Percentiles rank a stretch among this genome's conserved stretches.
These are phyloP conservation scores for Sporobolomyces pararoseus DNA, from an alignment of 768 basidiomycete species.

Conservation along the genomic window DNA sequence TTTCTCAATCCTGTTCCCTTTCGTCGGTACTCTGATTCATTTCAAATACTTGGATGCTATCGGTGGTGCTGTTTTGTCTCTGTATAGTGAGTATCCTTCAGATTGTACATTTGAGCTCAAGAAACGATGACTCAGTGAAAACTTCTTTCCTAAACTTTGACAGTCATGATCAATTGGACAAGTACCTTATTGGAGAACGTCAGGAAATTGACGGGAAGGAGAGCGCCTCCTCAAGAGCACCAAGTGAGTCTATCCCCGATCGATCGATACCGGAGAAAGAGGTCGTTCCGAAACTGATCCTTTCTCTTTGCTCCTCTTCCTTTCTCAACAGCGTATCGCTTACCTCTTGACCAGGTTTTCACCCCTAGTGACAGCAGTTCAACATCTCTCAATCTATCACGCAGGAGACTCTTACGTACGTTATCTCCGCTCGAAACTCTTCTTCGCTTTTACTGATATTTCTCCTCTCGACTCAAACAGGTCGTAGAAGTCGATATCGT, in stretches of 20 bases:
- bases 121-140: too few species aligned
- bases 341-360: conserved; percentile 52
- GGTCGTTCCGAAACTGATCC: conserved; percentile 28
- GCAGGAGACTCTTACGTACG: conserved; percentile 47
- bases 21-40: conserved; percentile 40
- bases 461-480: conserved; percentile 6
- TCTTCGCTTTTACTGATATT: background rate
- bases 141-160: too few species aligned
- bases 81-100: conserved; percentile 45
- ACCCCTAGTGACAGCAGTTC: conserved; percentile 49
- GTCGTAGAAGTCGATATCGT: conserved; percentile 44
- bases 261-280: background rate
- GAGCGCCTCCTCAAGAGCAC: conserved; percentile 36
- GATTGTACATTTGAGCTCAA: background rate
- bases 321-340: conserved; percentile 43
- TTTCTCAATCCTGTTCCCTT: conserved; percentile 52
- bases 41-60: conserved; percentile 51
- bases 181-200: conserved; percentile 51
- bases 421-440: background rate
- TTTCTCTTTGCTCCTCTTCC: too few species aligned
- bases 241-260: conserved; percentile 20
- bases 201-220: conserved; percentile 47
- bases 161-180: conserved; percentile 49
- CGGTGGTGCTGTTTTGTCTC: conserved; percentile 51
- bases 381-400: conserved; percentile 50